Conservation (phyloP, 805 yeast genomes). For the Wickerhamomyces canadensis region DNA sequence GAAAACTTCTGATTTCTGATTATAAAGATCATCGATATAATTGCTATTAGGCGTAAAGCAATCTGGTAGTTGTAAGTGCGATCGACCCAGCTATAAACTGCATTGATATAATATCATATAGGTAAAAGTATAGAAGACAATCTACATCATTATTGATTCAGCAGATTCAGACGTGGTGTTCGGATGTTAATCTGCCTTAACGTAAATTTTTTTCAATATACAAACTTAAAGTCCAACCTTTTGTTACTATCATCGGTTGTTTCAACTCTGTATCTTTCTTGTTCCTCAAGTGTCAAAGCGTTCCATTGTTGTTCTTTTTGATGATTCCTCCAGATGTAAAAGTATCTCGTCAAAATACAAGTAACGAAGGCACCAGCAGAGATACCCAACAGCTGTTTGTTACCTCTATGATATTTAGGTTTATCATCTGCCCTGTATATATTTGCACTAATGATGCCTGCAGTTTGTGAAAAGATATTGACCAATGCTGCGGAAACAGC, state of each 20-base stretch:
- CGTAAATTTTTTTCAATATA: constrained; percentile 21
- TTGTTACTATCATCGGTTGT: constrained; percentile 52
- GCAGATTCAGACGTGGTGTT: too few relatives aligned
- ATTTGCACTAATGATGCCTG: constrained; percentile 47
- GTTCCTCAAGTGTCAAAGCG: constrained; percentile 42
- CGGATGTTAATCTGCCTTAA: too few relatives aligned
- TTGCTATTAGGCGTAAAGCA: too few relatives aligned
- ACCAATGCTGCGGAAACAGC: constrained; percentile 62
- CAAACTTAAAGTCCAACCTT: constrained; percentile 48
- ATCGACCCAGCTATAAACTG: too few relatives aligned
- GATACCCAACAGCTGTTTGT: constrained; percentile 34
- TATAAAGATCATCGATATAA: too few relatives aligned
- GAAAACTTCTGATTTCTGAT: too few relatives aligned
- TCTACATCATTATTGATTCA: too few relatives aligned
- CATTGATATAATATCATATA: too few relatives aligned
- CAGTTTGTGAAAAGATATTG: constrained; percentile 60
- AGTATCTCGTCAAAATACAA: constrained; percentile 24
- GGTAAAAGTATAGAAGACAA: too few relatives aligned
- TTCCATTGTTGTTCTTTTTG: constrained; percentile 46
- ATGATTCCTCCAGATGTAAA: constrained; percentile 35
- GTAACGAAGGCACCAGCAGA: constrained; percentile 28
- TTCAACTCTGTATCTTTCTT: constrained; percentile 37
- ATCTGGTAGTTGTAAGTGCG: too few relatives aligned
- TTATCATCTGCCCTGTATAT: constrained; percentile 52
- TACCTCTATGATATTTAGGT: constrained; percentile 59